Conservation (phyloP, 2,329 filamentous ascomycete genomes). For the Dactylellina parvicollis region DNA sequence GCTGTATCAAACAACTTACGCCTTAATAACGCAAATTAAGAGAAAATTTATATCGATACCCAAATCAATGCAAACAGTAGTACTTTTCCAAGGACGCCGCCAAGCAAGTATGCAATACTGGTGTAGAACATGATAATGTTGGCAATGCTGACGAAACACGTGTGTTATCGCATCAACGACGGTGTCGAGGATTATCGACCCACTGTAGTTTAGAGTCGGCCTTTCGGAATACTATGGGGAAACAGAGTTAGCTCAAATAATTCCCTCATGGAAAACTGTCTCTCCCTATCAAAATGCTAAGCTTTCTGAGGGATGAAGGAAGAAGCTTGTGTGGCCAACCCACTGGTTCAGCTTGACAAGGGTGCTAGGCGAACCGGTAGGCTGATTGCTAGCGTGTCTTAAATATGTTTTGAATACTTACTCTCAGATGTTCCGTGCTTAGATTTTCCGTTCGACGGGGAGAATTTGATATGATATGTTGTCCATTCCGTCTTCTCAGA, state of each 20-base stretch:
- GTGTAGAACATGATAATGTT: background rate
- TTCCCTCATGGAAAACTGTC: background rate
- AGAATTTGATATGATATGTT: slow-evolving; percentile 31
- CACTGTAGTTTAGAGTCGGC: slow-evolving; percentile 33
- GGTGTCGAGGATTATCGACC: slow-evolving; percentile 13
- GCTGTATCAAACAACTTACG: no score
- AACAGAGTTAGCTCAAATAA: slow-evolving; percentile 15
- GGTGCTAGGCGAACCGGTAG: slow-evolving; percentile 16
- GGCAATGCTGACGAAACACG: background rate
- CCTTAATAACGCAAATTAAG: no score
- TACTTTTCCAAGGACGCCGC: no score
- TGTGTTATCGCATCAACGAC: background rate
- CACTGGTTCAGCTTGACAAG: no score
- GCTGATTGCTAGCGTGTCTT: background rate
- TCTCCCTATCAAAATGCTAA: background rate
- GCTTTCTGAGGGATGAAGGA: slow-evolving; percentile 15
- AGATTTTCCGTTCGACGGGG: slow-evolving; percentile 23
- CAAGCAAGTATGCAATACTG: no score
- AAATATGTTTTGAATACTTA: slow-evolving; percentile 3
- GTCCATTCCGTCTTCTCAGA: slow-evolving; percentile 19
- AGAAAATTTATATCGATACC: no score
- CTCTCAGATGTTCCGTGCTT: slow-evolving; percentile 16
- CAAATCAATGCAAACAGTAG: no score
- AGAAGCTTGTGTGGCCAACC: background rate
- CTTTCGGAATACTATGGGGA: slow-evolving; percentile 46